Conservation (phyloP, 306 rosid genomes). For the Begonia peltatifolia region DNA sequence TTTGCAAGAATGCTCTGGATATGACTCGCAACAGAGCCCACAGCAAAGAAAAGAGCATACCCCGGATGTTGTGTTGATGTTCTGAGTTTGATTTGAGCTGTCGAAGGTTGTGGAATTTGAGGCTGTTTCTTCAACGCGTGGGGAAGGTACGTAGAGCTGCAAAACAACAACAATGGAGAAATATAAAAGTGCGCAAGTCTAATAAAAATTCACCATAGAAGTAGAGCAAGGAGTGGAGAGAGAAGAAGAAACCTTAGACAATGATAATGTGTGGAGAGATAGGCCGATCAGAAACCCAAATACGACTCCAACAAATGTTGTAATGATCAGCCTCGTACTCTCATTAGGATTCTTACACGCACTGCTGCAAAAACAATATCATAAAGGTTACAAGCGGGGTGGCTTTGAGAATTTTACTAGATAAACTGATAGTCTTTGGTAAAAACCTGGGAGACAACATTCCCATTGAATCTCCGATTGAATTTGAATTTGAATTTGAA, state of each 20-base stretch:
- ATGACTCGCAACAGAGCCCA: not conserved
- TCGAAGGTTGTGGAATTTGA: conserved; percentile 15
- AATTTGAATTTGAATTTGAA: conserved; percentile 18
- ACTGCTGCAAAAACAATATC: conserved; percentile 38
- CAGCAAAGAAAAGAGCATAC: conserved; percentile 16
- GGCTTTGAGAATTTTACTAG: too few relatives aligned
- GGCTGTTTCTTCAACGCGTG: conserved; percentile 27
- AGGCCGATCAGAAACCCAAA: conserved; percentile 75
- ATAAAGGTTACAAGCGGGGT: too few relatives aligned
- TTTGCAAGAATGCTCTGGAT: too few relatives aligned
- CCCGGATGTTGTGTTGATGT: conserved; percentile 42
- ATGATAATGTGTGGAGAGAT: conserved; percentile 60
- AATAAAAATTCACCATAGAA: not conserved
- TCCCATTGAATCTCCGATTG: conserved; percentile 53
- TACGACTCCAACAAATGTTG: conserved; percentile 68
- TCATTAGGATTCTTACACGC: conserved; percentile 55
- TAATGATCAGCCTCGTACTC: conserved; percentile 59
- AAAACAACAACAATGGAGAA: conserved; percentile 9
- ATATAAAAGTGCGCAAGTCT: not conserved
- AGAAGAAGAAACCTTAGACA: conserved; percentile 46
- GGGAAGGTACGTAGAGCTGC: conserved; percentile 65
- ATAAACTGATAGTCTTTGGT: too few relatives aligned
- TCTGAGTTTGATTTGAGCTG: conserved; percentile 19
- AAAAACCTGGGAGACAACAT: conserved; percentile 56
- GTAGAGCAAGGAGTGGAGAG: conserved; percentile 1